These are phyloP conservation scores for Petunia axillaris DNA, from an alignment of 257 asterid genomes.

Conservation along the genomic window DNA sequence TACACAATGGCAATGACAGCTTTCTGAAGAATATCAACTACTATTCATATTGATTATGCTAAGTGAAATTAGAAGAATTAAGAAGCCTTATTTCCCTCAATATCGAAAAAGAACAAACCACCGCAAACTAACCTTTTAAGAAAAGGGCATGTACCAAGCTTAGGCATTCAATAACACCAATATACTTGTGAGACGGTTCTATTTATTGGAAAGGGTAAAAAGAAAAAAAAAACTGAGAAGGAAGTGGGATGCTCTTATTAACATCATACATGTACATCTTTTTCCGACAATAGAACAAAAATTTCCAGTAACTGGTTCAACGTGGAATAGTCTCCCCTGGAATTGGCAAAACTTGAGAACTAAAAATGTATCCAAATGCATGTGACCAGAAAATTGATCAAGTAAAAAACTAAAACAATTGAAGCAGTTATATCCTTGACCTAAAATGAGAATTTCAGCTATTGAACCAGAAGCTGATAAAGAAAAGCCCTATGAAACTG, in stretches of 20 bases:
- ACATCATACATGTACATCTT: neutral
- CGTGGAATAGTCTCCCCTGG: neutral
- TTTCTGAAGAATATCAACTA: neutral
- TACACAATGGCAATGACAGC: neutral
- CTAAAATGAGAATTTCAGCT: conserved; percentile 1
- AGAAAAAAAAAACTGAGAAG: no score
- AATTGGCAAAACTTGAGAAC: conserved; percentile 3
- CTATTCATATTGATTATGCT: neutral
- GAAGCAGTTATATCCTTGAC: neutral
- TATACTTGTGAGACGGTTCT: neutral
- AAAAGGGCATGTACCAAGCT: neutral
- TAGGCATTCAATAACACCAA: neutral
- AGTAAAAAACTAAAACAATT: neutral
- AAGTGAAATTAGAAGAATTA: neutral
- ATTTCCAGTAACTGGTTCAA: neutral
- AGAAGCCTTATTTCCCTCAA: neutral
- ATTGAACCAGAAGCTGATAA: neutral
- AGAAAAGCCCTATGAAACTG: conserved; percentile 1
- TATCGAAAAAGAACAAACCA: neutral
- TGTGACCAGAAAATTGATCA: neutral
- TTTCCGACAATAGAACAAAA: neutral
- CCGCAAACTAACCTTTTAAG: neutral
- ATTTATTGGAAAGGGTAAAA: neutral
- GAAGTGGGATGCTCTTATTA: neutral
- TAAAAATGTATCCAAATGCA: conserved; percentile 9